Base-by-base conservation (phyloP, 1,139 yeast genomes). In the Entelexis paramagnoliae region DNA sequence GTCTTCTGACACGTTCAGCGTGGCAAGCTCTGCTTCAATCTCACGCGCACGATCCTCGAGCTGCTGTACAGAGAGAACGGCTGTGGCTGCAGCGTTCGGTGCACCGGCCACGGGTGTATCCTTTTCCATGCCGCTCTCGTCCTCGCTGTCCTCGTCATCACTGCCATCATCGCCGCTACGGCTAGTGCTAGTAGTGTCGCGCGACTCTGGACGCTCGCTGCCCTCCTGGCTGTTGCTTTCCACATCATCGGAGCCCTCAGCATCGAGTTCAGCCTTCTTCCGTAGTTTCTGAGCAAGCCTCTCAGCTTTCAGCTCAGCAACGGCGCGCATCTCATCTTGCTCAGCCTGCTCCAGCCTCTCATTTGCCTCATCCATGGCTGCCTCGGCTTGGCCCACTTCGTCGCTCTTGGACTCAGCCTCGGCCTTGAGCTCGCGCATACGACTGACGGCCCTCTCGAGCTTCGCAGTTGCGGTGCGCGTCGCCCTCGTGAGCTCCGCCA, bases 351-450 rank as follows among this genome's bases (percentile, higher is more conserved):
- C 48, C 1, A 55, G 19, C 4, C 54, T 46, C n/a, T 29, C 41
- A 9, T 41, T 39, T 3, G 52, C 55, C 4, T 26, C 49, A 5
- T 55, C 58, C 22, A 45, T 35, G 1, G 51, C 53, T 9, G 29
- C 38, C 22, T 52, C 55, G 8, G 55, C 50, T 8, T 47, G 51
- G 3, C 54, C 55, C 10, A 51, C 49, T n/a, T 57, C 58, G 16
- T 53, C 60, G 6, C 50, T 43, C 34, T 45, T 50, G 1, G 54
- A 24, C 14, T 58, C 59, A 7, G 50, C 46, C 36, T 52, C 59
- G 2, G 47, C 32, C 8, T 48, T 36, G 17, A 49, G 49, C 2
- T 52, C 30, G 7, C 45, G 36, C 19, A 52, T 39, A 6, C 55
- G 46, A 1, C 46, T 32, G 1, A 24, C 33, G 1, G 55, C 54